Evolutionary conservation across 148 eudicot species (phyloP).

Genomic region (Limonium bicolor): DNA sequence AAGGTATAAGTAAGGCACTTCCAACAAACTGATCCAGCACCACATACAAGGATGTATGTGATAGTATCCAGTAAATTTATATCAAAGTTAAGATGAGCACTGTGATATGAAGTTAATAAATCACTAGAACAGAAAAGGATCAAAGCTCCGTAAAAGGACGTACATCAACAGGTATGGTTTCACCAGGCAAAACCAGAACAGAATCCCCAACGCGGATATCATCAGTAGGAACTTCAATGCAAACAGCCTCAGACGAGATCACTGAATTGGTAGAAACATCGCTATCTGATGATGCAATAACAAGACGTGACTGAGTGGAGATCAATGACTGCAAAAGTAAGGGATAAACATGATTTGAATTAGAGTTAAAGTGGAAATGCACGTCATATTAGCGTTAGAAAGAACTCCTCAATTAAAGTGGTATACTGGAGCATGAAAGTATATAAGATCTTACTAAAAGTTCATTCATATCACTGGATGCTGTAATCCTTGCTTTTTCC

Average conservation of each 20-base stretch:
- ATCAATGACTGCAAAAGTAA: conserved; percentile 53
- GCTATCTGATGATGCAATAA: conserved; percentile 61
- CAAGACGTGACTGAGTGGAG: conserved; percentile 79
- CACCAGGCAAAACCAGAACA: conserved; percentile 88
- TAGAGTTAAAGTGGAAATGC: no score
- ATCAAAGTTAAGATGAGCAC: no score
- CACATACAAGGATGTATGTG: no score
- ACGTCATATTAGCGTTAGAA: no score
- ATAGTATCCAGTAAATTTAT: no score
- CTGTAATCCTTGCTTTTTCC: conserved; percentile 76
- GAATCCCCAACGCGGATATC: conserved; percentile 77
- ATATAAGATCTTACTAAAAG: conserved; percentile 50
- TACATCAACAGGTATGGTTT: conserved; percentile 91
- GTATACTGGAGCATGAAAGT: neutral
- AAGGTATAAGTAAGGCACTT: no score
- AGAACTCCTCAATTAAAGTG: no score
- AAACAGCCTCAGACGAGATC: conserved; percentile 67
- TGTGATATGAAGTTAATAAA: no score
- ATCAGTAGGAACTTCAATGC: conserved; percentile 82
- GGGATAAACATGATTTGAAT: no score
- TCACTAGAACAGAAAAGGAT: no score
- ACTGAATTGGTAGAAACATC: conserved; percentile 30
- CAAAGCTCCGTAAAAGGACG: conserved; percentile 17
- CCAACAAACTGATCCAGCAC: no score
- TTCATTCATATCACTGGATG: conserved; percentile 95